Percentiles rank a stretch among this genome's conserved stretches.
These are phyloP conservation scores for Aspergillus pseudotamarii DNA, from an alignment of 2,329 filamentous ascomycete species.

Conservation along the genomic window DNA sequence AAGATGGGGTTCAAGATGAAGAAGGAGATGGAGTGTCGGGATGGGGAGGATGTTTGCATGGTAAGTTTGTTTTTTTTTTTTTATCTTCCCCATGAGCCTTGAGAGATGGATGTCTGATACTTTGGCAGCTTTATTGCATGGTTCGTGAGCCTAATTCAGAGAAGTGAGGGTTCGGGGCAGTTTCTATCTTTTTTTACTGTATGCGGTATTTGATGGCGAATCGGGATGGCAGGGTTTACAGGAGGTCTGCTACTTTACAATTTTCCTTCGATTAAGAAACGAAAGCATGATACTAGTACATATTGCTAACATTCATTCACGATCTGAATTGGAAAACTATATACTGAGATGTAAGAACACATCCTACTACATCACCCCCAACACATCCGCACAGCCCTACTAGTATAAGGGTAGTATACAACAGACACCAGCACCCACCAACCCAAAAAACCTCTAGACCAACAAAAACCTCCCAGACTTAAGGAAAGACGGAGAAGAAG, in stretches of 20 bases:
- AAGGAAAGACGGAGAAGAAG: too few relatives aligned
- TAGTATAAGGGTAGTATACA: not conserved
- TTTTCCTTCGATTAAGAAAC: not conserved
- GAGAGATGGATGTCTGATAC: not conserved
- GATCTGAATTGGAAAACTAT: not conserved
- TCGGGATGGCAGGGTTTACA: not conserved
- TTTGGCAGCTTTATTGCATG: conserved; percentile 24
- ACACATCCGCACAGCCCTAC: not conserved
- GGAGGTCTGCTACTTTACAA: not conserved
- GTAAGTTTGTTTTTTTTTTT: conserved; percentile 32
- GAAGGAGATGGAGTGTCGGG: conserved; percentile 68
- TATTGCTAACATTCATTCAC: not conserved
- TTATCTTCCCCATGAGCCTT: not conserved
- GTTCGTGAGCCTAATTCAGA: conserved; percentile 19
- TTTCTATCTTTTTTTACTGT: not conserved
- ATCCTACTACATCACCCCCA: not conserved
- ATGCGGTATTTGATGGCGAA: conserved; percentile 5
- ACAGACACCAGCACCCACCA: too few relatives aligned
- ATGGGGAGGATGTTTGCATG: conserved; percentile 60
- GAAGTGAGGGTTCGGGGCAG: not conserved
- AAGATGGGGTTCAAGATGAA: conserved; percentile 68
- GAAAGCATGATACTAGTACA: not conserved
- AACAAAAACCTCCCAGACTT: too few relatives aligned
- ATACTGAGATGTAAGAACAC: not conserved
- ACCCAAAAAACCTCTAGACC: too few relatives aligned